phyloP scores from a whole-genome alignment of 1,284 basidiomycete genomes.

The Flammula alnicola region DNA sequence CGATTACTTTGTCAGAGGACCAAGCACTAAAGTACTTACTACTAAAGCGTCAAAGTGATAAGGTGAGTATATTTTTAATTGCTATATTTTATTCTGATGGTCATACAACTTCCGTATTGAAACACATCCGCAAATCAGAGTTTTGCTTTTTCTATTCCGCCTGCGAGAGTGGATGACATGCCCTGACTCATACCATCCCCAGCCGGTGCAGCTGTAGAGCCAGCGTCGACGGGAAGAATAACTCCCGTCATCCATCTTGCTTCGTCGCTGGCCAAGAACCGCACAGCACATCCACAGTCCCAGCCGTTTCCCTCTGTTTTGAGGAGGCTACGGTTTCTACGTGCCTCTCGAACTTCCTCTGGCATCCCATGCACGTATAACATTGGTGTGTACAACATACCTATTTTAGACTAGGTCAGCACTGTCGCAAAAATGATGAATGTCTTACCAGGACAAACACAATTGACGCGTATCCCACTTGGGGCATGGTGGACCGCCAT shows the following conservation, averaged over 20 bases:
- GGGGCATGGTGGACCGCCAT: slow-evolving; percentile 45
- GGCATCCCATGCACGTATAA: slow-evolving; percentile 37
- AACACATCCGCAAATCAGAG: no score
- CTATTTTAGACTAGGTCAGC: slow-evolving; percentile 16
- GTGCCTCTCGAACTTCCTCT: slow-evolving; percentile 36
- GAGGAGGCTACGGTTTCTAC: slow-evolving; percentile 37
- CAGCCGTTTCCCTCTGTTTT: slow-evolving; percentile 46
- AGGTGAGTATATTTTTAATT: no score
- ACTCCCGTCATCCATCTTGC: slow-evolving; percentile 45
- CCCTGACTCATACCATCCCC: slow-evolving; percentile 34
- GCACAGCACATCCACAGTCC: slow-evolving; percentile 41
- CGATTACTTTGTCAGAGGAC: no score
- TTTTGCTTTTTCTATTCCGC: slow-evolving; percentile 1
- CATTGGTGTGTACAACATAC: slow-evolving; percentile 44
- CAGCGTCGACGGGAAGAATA: slow-evolving; percentile 45
- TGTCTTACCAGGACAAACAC: slow-evolving; percentile 42
- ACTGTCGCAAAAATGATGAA: background rate
- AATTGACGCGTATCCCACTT: slow-evolving; percentile 43
- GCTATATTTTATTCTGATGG: no score
- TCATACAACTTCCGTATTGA: no score
- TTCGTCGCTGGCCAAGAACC: slow-evolving; percentile 43
- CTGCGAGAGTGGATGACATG: slow-evolving; percentile 17
- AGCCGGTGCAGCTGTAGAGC: slow-evolving; percentile 35
- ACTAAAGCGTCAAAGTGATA: no score
- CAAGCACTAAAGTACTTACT: no score